phyloP scores from a whole-genome alignment of 176 grass and related monocot genomes.

The Oryza rufipogon region DNA sequence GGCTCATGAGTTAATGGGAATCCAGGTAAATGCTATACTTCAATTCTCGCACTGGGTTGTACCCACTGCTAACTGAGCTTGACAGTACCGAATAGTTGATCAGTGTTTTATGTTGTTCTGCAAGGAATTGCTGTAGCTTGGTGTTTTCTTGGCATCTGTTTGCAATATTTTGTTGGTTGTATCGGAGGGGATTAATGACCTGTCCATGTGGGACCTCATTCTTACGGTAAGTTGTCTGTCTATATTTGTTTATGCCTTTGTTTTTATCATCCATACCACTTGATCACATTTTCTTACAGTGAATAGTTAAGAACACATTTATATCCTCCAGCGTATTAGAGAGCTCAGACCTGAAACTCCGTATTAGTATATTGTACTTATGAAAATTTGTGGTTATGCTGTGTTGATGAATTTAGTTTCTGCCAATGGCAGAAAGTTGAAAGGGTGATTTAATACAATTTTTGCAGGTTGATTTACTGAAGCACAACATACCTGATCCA shows the following conservation, averaged over 20 bases:
- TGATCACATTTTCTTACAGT: background rate
- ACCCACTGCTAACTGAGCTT: background rate
- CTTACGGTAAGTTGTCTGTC: conserved; percentile 70
- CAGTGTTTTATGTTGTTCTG: conserved; percentile 49
- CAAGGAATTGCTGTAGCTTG: conserved; percentile 95
- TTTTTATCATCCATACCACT: background rate
- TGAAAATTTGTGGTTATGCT: background rate
- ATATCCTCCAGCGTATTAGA: background rate
- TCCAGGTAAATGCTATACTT: conserved; percentile 72
- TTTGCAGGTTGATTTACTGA: conserved; percentile 87
- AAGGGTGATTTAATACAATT: background rate
- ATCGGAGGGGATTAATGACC: conserved; percentile 79
- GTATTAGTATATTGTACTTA: background rate
- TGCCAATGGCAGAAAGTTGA: background rate
- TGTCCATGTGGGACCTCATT: conserved; percentile 90
- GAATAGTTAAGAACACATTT: background rate
- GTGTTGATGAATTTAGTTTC: background rate
- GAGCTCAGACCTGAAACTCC: background rate
- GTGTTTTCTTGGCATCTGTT: conserved; percentile 92
- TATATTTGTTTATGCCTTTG: conserved; percentile 6
- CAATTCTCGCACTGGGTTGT: conserved; percentile 1
- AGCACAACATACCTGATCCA: conserved; percentile 90
- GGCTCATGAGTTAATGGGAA: conserved; percentile 90
- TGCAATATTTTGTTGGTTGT: conserved; percentile 88
- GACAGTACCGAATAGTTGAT: conserved; percentile 49